phyloP scores from a whole-genome alignment of 441 rosid species.

The Croton setiger region DNA sequence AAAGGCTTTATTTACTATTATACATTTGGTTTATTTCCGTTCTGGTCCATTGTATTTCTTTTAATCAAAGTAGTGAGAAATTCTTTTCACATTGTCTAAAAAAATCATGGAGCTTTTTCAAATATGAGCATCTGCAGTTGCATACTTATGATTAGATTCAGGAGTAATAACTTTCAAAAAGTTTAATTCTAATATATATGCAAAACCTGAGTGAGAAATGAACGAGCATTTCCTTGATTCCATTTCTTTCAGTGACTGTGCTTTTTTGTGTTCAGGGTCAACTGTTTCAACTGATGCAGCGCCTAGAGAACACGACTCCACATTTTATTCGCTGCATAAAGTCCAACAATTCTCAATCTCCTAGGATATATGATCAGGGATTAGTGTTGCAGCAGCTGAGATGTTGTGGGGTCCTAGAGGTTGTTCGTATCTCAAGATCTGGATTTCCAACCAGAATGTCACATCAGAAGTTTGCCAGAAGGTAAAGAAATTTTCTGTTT shows the following conservation, averaged over 20 bases:
- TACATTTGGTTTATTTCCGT: not conserved
- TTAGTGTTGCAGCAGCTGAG: slow-evolving; percentile 93
- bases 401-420: slow-evolving; percentile 98
- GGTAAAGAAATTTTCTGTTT: slow-evolving; percentile 40
- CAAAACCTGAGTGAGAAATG: no score
- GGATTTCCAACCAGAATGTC: slow-evolving; percentile 99
- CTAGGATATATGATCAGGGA: slow-evolving; percentile 84
- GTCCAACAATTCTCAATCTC: slow-evolving; percentile 86
- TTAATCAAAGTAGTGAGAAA: not conserved
- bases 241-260: slow-evolving; percentile 15
- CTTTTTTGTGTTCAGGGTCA: slow-evolving; percentile 57
- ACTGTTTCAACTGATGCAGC: slow-evolving; percentile 96
- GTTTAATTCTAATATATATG: no score
- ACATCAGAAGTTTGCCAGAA: slow-evolving; percentile 93
- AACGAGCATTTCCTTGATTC: not conserved
- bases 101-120: no score
- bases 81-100: not conserved
- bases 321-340: slow-evolving; percentile 98
- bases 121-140: no score
- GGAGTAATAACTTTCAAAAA: no score
- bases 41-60: not conserved
- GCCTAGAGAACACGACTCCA: slow-evolving; percentile 90
- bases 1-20: not conserved
- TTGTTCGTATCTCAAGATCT: slow-evolving; percentile 95
- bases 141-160: no score